These are phyloP conservation scores for Kuraishia hungarica DNA, from an alignment of 805 yeast species.

Conservation along the genomic window DNA sequence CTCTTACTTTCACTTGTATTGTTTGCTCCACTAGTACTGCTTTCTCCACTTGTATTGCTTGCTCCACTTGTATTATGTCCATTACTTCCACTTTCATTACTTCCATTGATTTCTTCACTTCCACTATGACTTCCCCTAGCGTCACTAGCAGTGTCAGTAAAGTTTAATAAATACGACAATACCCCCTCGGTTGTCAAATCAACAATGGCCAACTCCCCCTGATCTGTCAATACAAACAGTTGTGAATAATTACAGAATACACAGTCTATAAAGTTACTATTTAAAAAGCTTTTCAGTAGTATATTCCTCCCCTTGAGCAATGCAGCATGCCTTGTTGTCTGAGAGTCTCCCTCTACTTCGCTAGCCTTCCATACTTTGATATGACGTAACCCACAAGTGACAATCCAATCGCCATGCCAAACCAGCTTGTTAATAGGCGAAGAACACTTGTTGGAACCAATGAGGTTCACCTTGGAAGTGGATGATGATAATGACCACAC, in stretches of 20 bases:
- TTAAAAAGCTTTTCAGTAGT: constrained; percentile 39
- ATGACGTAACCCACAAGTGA: constrained; percentile 56
- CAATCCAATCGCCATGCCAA: constrained; percentile 41
- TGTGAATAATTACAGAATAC: constrained; percentile 26
- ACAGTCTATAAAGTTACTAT: constrained; percentile 39
- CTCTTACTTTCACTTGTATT: no score
- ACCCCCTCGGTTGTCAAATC: constrained; percentile 15
- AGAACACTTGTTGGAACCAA: constrained; percentile 54
- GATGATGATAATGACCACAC: constrained; percentile 38
- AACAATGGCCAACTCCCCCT: constrained; percentile 24
- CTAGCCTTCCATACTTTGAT: constrained; percentile 53
- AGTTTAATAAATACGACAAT: neutral
- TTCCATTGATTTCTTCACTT: no score
- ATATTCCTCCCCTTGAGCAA: constrained; percentile 52
- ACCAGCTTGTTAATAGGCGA: constrained; percentile 43
- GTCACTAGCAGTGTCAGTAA: neutral
- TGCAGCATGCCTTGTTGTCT: constrained; percentile 7
- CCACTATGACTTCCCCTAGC: no score
- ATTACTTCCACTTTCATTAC: no score
- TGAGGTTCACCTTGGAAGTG: constrained; percentile 1
- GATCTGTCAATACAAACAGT: constrained; percentile 25
- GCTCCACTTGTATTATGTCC: no score
- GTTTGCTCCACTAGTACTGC: neutral
- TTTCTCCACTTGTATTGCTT: no score
- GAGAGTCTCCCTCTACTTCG: no score